Conservation (phyloP, 371 early-diverging fungal species). For the Zychaea mexicana region DNA sequence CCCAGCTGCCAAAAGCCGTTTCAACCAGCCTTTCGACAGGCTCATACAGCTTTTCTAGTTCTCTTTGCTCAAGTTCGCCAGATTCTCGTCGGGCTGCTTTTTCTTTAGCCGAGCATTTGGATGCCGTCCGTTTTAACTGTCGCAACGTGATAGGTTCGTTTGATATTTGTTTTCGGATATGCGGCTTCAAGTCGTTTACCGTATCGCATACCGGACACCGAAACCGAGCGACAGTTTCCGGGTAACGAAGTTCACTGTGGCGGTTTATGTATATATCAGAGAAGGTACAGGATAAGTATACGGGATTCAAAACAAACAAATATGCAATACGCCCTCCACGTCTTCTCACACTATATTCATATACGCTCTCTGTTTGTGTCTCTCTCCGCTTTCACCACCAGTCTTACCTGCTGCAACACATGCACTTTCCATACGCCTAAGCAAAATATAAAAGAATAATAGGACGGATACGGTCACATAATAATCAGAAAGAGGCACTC, state of each 20-base stretch:
- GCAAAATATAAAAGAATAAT: background rate
- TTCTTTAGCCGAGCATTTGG: slow-evolving; percentile 36
- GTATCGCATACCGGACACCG: slow-evolving; percentile 93
- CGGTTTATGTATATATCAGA: background rate
- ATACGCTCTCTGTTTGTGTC: background rate
- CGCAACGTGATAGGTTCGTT: slow-evolving; percentile 54
- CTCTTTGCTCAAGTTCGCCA: slow-evolving; percentile 22
- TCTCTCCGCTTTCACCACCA: background rate
- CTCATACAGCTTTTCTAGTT: slow-evolving; percentile 40
- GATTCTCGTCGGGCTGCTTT: slow-evolving; percentile 24
- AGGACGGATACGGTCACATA: background rate
- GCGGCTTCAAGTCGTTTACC: slow-evolving; percentile 72
- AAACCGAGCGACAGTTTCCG: slow-evolving; percentile 70
- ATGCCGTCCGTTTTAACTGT: slow-evolving; percentile 43
- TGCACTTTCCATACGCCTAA: slow-evolving; percentile 46
- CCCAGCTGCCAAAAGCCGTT: slow-evolving; percentile 68
- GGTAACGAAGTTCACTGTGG: slow-evolving; percentile 72
- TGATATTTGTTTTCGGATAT: slow-evolving; percentile 25
- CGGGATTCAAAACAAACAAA: no score
- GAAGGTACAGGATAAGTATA: background rate
- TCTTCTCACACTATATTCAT: background rate
- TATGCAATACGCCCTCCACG: no score
- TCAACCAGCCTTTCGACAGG: slow-evolving; percentile 59
- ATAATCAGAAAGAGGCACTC: background rate
- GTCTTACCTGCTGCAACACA: slow-evolving; percentile 61